Base-by-base conservation (phyloP, 805 yeast genomes). In the Pichia ethanolica region DNA sequence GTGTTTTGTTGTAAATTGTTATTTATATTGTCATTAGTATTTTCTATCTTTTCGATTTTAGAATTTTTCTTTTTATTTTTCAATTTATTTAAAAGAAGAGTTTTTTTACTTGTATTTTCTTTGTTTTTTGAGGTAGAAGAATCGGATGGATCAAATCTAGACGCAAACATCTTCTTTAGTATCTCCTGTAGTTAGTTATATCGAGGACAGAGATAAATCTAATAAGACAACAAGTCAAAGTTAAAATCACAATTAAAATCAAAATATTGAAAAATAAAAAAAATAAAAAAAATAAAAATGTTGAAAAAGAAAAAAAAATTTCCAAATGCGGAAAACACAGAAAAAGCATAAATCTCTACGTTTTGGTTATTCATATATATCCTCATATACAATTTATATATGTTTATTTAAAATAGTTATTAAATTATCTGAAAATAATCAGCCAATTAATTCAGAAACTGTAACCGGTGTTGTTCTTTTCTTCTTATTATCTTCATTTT, bases 121-220 rank as follows among this genome's bases (percentile, higher is more conserved):
- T 60, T 68, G 57, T 39, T n/a, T 9, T 35, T 25, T 7, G 41
- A 27, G 1, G 33, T 61, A 61, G 20, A 25, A 7, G 87, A 86
- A 55, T 79, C 61, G 61, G 20, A 25, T 9, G 87, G 87, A 55
- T 79, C 86, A 57, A 77, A 82, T 61, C 88, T 70, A 13, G 77
- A 74, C 8, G 85, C 86, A 68, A 82, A 82, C 89, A 82, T 80
- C n/a, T 34, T 36, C 28, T 10, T 30, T 30, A 30, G 3, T 30
- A 9, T 30, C 7, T 30, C 9, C 32, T 30, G 3, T 30, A 30
- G 7, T 7, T 30, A 30, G 32, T 30, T 20, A 20, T 20, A 20
- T 20, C 3, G 3, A 20, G 3, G 20, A 20, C 20, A 20, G 20
- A 20, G 20, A 20, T 20, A 20, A 20, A 20, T 20, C 20, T 20